phyloP scores from a whole-genome alignment of 805 yeast species.

The Candida michaelii region DNA sequence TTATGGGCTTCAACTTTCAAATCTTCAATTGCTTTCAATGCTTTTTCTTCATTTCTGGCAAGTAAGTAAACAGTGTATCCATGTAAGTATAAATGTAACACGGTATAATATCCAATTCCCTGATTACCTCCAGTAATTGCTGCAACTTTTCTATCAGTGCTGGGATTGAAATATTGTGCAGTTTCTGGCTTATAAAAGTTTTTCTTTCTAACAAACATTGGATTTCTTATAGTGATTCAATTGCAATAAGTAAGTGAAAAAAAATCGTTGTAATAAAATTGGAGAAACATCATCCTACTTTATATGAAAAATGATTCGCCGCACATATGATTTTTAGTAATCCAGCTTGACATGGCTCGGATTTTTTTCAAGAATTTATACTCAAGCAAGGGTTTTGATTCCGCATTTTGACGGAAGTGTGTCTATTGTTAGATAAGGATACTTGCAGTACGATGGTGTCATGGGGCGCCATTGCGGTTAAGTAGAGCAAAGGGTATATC shows the following conservation, averaged over 20 bases:
- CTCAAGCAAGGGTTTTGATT: no score
- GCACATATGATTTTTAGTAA: neutral
- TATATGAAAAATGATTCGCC: neutral
- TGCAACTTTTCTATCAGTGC: slow-evolving; percentile 26
- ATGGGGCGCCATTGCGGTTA: no score
- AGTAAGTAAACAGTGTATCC: slow-evolving; percentile 38
- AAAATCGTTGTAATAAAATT: neutral
- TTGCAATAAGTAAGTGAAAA: no score
- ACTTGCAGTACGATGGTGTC: no score
- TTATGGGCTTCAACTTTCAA: slow-evolving; percentile 32
- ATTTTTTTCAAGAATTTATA: no score
- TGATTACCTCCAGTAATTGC: slow-evolving; percentile 41
- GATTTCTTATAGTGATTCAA: no score
- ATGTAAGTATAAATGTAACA: slow-evolving; percentile 38
- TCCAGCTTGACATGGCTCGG: no score
- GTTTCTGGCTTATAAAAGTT: slow-evolving; percentile 11
- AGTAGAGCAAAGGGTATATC: no score
- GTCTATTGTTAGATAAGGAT: no score
- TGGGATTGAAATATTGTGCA: slow-evolving; percentile 25
- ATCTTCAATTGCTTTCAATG: slow-evolving; percentile 31
- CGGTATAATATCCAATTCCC: slow-evolving; percentile 44
- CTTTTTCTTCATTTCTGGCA: slow-evolving; percentile 35
- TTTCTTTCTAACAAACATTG: slow-evolving; percentile 1
- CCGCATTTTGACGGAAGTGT: neutral
- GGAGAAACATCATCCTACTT: neutral